phyloP scores from a whole-genome alignment of 345 rosid genomes.

The Litchi chinensis region DNA sequence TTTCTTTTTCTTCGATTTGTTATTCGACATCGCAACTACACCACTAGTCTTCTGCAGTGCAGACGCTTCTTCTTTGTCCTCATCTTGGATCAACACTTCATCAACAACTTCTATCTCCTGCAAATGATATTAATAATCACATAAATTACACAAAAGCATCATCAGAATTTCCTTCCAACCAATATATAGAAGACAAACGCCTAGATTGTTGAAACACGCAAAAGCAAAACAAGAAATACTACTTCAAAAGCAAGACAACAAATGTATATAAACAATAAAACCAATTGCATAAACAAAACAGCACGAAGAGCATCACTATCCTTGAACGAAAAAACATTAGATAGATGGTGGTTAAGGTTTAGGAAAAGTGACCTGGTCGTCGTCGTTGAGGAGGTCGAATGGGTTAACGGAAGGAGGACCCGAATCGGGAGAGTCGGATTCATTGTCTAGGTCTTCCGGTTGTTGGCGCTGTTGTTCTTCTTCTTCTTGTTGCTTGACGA shows the following conservation, averaged over 20 bases:
- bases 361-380: conserved; percentile 33
- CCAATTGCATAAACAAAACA: background rate
- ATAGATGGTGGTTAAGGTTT: background rate
- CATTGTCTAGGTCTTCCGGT: conserved; percentile 42
- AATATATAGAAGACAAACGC: background rate
- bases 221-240: too few species aligned
- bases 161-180: background rate
- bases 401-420: conserved; percentile 53
- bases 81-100: conserved; percentile 25
- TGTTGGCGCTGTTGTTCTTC: conserved; percentile 29
- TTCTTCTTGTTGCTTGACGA: conserved; percentile 72
- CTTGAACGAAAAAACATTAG: background rate
- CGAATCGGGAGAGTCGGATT: conserved; percentile 42
- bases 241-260: background rate
- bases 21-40: conserved; percentile 36
- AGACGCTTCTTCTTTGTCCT: conserved; percentile 23
- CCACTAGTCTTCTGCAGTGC: conserved; percentile 22
- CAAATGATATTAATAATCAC: conserved; percentile 27
- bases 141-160: background rate
- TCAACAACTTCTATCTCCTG: conserved; percentile 46
- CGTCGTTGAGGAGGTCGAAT: conserved; percentile 74
- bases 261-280: background rate
- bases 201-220: background rate
- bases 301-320: background rate
- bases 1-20: conserved; percentile 80